Percentiles rank a stretch among this genome's conserved stretches.
Evolutionary conservation across 306 rosid species (phyloP).

Genomic region (Cucumis cinereus): DNA sequence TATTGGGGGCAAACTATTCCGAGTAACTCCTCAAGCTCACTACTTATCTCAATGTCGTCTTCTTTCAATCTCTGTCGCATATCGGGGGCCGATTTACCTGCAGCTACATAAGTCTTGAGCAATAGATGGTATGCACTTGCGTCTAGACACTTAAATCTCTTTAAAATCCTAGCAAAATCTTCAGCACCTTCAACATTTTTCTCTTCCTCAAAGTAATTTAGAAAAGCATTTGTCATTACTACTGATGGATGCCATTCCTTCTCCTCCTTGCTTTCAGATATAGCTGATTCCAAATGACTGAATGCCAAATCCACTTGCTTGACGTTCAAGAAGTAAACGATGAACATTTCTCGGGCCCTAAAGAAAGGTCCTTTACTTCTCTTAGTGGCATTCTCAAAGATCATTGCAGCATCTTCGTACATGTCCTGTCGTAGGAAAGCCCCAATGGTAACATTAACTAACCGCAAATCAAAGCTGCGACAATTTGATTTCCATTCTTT

Average conservation of each 20-base stretch:
- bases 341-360: constrained; percentile 44
- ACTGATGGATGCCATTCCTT: constrained; percentile 35
- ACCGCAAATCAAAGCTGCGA: constrained; percentile 38
- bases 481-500: constrained; percentile 65
- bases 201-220: constrained; percentile 48
- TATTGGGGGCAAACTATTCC: constrained; percentile 14
- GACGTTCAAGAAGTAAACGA: constrained; percentile 36
- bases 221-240: constrained; percentile 28
- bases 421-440: constrained; percentile 45
- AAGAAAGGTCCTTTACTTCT: constrained; percentile 40
- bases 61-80: constrained; percentile 26
- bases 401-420: constrained; percentile 42
- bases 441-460: constrained; percentile 24
- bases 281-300: constrained; percentile 33
- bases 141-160: constrained; percentile 26
- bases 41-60: constrained; percentile 17
- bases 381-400: constrained; percentile 34
- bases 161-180: constrained; percentile 43
- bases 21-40: constrained; percentile 27
- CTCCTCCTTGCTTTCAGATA: constrained; percentile 26
- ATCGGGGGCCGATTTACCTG: constrained; percentile 24
- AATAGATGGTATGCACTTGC: constrained; percentile 25
- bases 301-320: constrained; percentile 35
- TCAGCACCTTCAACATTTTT: constrained; percentile 48
- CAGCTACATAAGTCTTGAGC: constrained; percentile 32